Conservation (phyloP, 2,329 filamentous ascomycete genomes). For the Periglandula ipomoeae region DNA sequence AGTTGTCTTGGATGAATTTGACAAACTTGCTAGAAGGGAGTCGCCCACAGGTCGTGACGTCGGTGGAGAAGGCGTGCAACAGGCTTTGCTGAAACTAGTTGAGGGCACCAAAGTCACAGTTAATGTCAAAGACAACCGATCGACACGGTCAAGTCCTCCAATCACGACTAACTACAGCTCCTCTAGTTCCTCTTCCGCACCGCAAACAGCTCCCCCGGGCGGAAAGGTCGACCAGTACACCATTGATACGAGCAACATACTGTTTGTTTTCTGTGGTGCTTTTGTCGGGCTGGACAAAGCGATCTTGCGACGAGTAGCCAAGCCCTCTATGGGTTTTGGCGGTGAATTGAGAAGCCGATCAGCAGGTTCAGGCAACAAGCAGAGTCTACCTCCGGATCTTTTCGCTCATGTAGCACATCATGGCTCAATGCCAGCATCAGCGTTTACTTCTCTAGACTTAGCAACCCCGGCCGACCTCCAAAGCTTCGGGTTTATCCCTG, state of each 20-base stretch:
- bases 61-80: conserved; percentile 91
- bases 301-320: conserved; percentile 78
- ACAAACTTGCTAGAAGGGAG: conserved; percentile 89
- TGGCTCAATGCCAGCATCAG: conserved; percentile 23
- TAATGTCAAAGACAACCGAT: conserved; percentile 71
- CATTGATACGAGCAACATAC: conserved; percentile 88
- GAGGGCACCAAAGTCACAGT: conserved; percentile 92
- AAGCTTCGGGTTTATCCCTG: conserved; percentile 83
- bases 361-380: conserved; percentile 36
- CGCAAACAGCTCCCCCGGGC: conserved; percentile 35
- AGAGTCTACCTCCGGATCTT: conserved; percentile 56
- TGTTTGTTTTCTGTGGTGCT: conserved; percentile 94
- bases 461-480: conserved; percentile 69
- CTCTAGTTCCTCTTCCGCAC: conserved; percentile 31
- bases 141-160: conserved; percentile 41
- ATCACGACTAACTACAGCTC: conserved; percentile 45
- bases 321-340: conserved; percentile 81
- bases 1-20: conserved; percentile 91
- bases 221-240: conserved; percentile 56
- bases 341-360: conserved; percentile 60
- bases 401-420: conserved; percentile 51
- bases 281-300: conserved; percentile 89
- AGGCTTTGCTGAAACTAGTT: conserved; percentile 89
- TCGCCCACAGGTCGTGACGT: conserved; percentile 87
- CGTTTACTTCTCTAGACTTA: conserved; percentile 57